A percentile compares a stretch with the other conserved stretches of the same genome.
These are phyloP conservation scores for Citrus mangshanensis DNA, from an alignment of 345 rosid species.

Conservation along the genomic window DNA sequence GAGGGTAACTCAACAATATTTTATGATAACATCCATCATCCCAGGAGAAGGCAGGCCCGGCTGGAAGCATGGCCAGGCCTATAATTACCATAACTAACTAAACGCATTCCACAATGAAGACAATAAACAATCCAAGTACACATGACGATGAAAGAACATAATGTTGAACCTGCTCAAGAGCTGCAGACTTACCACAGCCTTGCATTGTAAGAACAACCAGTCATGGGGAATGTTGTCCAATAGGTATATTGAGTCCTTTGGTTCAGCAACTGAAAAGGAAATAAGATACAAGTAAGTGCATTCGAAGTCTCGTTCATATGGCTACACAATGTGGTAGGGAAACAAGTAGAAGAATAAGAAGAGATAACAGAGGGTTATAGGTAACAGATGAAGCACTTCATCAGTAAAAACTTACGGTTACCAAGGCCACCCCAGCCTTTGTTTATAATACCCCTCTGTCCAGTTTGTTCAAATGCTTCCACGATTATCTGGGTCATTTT, in stretches of 20 bases:
- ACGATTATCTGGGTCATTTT: conserved; percentile 85
- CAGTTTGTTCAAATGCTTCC: conserved; percentile 68
- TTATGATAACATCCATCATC: neutral
- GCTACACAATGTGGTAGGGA: neutral
- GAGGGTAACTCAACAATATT: neutral
- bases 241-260: conserved; percentile 74
- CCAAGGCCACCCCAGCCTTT: conserved; percentile 99
- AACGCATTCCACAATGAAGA: neutral
- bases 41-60: neutral
- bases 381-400: neutral
- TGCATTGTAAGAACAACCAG: conserved; percentile 96
- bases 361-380: neutral
- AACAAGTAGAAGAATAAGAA: neutral
- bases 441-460: conserved; percentile 93
- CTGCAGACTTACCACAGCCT: conserved; percentile 83
- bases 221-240: conserved; percentile 97
- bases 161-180: neutral
- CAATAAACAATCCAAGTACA: neutral
- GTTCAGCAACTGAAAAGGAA: conserved; percentile 76
- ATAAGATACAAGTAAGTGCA: conserved; percentile 17
- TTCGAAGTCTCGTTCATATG: neutral
- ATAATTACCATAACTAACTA: neutral
- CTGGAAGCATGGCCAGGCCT: neutral
- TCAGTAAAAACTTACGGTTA: conserved; percentile 50
- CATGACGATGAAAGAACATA: neutral